phyloP scores from a whole-genome alignment of 2,329 filamentous ascomycete genomes.

The Eurotiales sp. region DNA sequence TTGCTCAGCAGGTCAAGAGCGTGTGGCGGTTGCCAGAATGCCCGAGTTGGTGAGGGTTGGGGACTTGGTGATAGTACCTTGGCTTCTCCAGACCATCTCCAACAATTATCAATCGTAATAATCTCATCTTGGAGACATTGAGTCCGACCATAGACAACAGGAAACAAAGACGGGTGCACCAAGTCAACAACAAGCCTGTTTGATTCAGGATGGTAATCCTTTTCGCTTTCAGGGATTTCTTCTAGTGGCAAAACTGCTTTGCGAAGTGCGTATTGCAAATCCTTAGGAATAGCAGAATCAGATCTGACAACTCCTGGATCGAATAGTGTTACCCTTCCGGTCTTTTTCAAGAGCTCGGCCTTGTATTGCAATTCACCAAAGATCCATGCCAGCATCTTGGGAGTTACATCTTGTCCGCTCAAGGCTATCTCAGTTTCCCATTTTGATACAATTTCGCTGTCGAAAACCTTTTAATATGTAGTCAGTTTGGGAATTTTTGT shows the following conservation, averaged over 20 bases:
- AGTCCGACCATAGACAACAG: conserved; percentile 41
- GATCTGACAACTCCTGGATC: conserved; percentile 53
- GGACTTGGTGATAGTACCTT: conserved; percentile 20
- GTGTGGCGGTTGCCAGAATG: conserved; percentile 24
- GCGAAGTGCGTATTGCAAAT: conserved; percentile 41
- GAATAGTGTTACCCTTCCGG: conserved; percentile 44
- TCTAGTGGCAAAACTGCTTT: conserved; percentile 48
- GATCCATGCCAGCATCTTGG: conserved; percentile 36
- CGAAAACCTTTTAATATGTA: conserved; percentile 24
- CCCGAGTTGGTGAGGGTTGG: too few relatives aligned
- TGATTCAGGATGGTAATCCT: conserved; percentile 10
- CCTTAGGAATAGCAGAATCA: conserved; percentile 42
- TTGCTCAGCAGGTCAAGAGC: too few relatives aligned
- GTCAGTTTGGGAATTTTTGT: neutral
- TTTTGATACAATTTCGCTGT: conserved; percentile 25
- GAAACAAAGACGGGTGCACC: conserved; percentile 62
- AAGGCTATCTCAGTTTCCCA: conserved; percentile 30
- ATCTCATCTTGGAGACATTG: conserved; percentile 24
- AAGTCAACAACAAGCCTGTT: conserved; percentile 28
- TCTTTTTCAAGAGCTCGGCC: conserved; percentile 40
- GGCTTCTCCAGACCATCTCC: conserved; percentile 21
- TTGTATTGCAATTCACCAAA: conserved; percentile 51
- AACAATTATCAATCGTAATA: conserved; percentile 23
- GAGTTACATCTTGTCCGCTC: conserved; percentile 26
- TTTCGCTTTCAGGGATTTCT: conserved; percentile 30